Evolutionary conservation across 768 basidiomycete genomes (phyloP), one percentile per base, ranked within the genome.

Genomic region (Lactarius trivialis): DNA sequence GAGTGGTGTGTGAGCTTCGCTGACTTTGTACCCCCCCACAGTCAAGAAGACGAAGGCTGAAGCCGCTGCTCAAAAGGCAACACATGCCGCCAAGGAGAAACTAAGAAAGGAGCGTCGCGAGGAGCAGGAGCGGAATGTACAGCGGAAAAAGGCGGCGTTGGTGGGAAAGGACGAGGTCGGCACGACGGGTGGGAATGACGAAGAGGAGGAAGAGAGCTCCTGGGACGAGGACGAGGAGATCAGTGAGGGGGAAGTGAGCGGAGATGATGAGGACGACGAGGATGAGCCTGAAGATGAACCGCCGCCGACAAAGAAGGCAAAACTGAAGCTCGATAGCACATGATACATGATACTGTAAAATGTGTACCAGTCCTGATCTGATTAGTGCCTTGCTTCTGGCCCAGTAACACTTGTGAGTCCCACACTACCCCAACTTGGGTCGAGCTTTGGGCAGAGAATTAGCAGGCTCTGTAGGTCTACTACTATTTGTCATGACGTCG

Each of bases 101-200:
- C 72, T 92, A 49, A 82, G 85, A 66, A 86, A 88, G 68, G 80
- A 91, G 67, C 80, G 94, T 65, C 78, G 89, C 67, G 88, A 89
- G 63, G 92, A 97, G 71, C 97, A 98, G 71, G 94, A 93, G 71
- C 81, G 82, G 58, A 99, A 98, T 73, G 91, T 98, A 6, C 80
- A 82, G 53, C 81, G 87, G 53, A 99, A 98, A 76, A 88, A 88
- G 73, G 81, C 78, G 65, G 81, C 78, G 64, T 62, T 51, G 65
- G 71, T 68, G 60, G 69, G 69, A 66, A 68, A 72, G 66, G 73
- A 67, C 17, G 73, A 72, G 21, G 74, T 70, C 9, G 70, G 68
- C 24, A 17, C 28, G 17, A 24, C 24, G 7, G 43, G 7, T 21
- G 53, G 11, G 5, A 32, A 30, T 7, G 73, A 71, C 55, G 74